These are phyloP conservation scores for Fereydounia khargensis DNA, from an alignment of 1,284 basidiomycete species.

Conservation along the genomic window DNA sequence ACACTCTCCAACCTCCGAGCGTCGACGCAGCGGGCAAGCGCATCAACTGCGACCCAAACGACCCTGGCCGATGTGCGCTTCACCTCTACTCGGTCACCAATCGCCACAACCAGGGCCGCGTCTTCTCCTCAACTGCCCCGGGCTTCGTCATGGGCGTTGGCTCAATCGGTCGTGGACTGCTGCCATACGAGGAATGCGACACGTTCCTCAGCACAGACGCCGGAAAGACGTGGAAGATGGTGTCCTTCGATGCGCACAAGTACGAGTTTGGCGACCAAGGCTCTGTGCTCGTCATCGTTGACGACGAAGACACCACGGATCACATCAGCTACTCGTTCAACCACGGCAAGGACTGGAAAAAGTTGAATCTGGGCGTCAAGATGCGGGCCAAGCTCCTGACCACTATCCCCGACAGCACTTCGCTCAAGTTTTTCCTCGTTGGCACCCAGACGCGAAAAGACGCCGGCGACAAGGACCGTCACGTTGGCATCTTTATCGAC, in stretches of 20 bases:
- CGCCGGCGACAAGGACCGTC: slow-evolving; percentile 63
- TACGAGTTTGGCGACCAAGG: slow-evolving; percentile 93
- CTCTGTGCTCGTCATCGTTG: slow-evolving; percentile 76
- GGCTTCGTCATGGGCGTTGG: slow-evolving; percentile 95
- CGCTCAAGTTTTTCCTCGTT: slow-evolving; percentile 83
- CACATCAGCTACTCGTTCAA: slow-evolving; percentile 79
- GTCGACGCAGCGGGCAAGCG: slow-evolving; percentile 66
- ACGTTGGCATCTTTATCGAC: slow-evolving; percentile 77
- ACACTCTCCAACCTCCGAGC: slow-evolving; percentile 67
- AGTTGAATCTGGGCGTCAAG: slow-evolving; percentile 69
- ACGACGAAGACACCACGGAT: slow-evolving; percentile 80
- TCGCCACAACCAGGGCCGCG: slow-evolving; percentile 85
- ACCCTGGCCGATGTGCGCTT: slow-evolving; percentile 70
- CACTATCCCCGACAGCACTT: slow-evolving; percentile 86
- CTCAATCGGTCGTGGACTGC: slow-evolving; percentile 71
- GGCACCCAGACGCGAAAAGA: slow-evolving; percentile 73
- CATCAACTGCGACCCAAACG: slow-evolving; percentile 66
- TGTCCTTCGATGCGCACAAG: slow-evolving; percentile 75
- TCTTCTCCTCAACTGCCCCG: slow-evolving; percentile 91
- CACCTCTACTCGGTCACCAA: slow-evolving; percentile 88
- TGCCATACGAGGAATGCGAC: slow-evolving; percentile 82
- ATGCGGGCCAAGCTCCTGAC: slow-evolving; percentile 77
- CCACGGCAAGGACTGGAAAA: slow-evolving; percentile 76
- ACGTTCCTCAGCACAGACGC: slow-evolving; percentile 90
- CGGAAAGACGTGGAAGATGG: slow-evolving; percentile 81